Percentiles rank a stretch among this genome's conserved stretches.
Conservation (phyloP, 1,284 basidiomycete species). For the Ceratobasidium sp. region DNA sequence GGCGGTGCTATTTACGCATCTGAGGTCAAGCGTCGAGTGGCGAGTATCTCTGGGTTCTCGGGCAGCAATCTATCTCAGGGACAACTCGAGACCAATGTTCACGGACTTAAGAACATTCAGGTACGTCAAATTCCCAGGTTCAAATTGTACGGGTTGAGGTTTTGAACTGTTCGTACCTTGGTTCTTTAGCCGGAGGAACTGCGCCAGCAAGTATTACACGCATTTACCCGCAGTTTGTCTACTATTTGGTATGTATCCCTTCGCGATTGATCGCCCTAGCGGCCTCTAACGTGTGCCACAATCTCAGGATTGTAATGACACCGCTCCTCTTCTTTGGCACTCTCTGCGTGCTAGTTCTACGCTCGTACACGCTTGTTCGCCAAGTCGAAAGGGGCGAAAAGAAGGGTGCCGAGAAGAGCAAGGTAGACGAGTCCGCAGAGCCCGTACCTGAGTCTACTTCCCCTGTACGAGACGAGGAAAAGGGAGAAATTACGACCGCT, state of each 20-base stretch:
- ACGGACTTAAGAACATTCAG: slow-evolving; percentile 52
- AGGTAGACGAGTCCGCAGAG: slow-evolving; percentile 13
- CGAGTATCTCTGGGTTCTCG: slow-evolving; percentile 49
- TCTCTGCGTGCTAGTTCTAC: slow-evolving; percentile 20
- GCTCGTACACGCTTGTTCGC: slow-evolving; percentile 41
- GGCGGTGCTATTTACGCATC: slow-evolving; percentile 54
- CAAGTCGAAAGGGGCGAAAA: slow-evolving; percentile 40
- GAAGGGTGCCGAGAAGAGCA: slow-evolving; percentile 8
- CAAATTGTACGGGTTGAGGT: not conserved
- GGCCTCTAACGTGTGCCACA: not conserved
- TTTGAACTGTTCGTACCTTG: not conserved
- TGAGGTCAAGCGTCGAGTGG: slow-evolving; percentile 50
- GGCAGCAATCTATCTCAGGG: slow-evolving; percentile 21
- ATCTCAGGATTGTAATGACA: slow-evolving; percentile 42
- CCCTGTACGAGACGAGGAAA: slow-evolving; percentile 24
- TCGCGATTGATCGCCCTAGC: not conserved
- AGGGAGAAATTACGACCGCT: not conserved
- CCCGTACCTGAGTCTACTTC: slow-evolving; percentile 20
- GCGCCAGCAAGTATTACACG: slow-evolving; percentile 55
- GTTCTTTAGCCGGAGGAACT: slow-evolving; percentile 53
- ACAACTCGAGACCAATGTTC: slow-evolving; percentile 38
- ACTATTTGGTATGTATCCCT: slow-evolving; percentile 54
- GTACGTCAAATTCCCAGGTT: slow-evolving; percentile 2
- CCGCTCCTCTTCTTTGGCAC: slow-evolving; percentile 38
- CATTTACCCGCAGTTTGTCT: slow-evolving; percentile 56